These are phyloP conservation scores for Ceratobasidium sp. DNA, from an alignment of 1,284 basidiomycete genomes.

Conservation along the genomic window DNA sequence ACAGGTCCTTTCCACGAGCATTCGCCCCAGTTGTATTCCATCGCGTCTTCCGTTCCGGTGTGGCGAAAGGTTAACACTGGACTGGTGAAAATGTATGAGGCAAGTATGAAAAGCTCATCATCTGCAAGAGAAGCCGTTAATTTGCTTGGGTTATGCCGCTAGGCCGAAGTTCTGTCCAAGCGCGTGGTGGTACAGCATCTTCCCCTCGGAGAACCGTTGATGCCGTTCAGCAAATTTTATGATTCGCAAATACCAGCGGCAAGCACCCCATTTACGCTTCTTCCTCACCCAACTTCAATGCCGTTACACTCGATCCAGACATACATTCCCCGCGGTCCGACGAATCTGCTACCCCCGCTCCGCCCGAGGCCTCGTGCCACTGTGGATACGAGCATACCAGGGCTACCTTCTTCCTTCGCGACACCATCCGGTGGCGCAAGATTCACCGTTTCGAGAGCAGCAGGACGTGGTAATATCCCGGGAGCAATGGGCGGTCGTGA, in stretches of 20 bases:
- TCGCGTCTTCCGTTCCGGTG: constrained; percentile 83
- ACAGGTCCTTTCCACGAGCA: constrained; percentile 90
- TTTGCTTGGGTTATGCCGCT: constrained; percentile 8
- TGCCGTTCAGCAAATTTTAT: constrained; percentile 31
- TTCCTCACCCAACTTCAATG: not conserved
- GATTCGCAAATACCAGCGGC: not conserved
- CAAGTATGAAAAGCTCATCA: constrained; percentile 53
- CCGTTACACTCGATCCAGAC: not conserved
- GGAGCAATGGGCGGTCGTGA: constrained; percentile 36
- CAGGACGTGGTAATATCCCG: constrained; percentile 42
- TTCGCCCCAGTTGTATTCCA: constrained; percentile 88
- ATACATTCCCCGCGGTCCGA: not conserved
- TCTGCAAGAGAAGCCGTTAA: not conserved
- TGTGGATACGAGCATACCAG: not conserved
- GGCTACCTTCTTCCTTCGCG: constrained; percentile 22
- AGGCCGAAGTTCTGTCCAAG: constrained; percentile 94
- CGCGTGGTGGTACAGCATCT: constrained; percentile 97
- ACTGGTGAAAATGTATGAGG: constrained; percentile 95
- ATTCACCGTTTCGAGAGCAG: constrained; percentile 42
- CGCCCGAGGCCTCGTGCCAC: constrained; percentile 18
- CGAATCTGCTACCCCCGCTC: constrained; percentile 31
- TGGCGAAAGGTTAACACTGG: constrained; percentile 93
- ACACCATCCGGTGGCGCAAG: constrained; percentile 40
- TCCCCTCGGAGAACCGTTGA: constrained; percentile 80
- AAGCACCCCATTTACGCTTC: not conserved